Percentiles rank a stretch among this genome's conserved stretches.
These are phyloP conservation scores for Tolypocladium inflatum DNA, from an alignment of 2,329 filamentous ascomycete genomes.

Conservation along the genomic window DNA sequence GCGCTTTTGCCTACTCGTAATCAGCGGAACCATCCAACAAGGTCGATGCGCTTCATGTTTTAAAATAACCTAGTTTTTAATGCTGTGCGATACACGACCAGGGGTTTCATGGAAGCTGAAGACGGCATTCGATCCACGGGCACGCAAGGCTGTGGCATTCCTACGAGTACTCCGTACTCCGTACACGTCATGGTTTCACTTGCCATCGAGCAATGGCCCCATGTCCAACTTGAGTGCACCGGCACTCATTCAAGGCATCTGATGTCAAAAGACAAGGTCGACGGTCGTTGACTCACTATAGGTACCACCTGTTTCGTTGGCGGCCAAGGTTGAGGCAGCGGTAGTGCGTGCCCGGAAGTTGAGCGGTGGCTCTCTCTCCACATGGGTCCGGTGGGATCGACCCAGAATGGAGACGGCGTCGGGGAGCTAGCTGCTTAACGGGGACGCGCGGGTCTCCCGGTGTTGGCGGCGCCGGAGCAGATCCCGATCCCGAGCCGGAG, in stretches of 20 bases:
- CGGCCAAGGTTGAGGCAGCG: too few relatives aligned
- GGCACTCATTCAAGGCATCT: not conserved
- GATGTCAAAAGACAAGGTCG: not conserved
- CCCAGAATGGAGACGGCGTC: too few relatives aligned
- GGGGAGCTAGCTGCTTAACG: too few relatives aligned
- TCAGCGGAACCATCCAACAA: not conserved
- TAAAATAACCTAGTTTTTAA: not conserved
- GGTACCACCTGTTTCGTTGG: too few relatives aligned
- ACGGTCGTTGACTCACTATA: too few relatives aligned
- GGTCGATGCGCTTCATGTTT: not conserved
- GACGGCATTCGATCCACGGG: not conserved
- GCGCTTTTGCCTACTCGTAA: not conserved
- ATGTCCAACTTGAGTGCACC: not conserved
- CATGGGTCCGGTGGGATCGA: too few relatives aligned
- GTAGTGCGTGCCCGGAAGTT: too few relatives aligned
- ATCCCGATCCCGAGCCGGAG: too few relatives aligned
- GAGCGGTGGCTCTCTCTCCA: too few relatives aligned
- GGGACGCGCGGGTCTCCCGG: too few relatives aligned
- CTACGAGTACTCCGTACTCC: too few relatives aligned
- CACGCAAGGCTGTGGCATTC: not conserved
- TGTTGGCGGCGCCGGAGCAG: too few relatives aligned
- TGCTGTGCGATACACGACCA: not conserved
- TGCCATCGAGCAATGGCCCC: not conserved
- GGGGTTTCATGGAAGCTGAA: not conserved
- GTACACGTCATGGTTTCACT: not conserved